phyloP scores from a whole-genome alignment of 2,329 filamentous ascomycete species.

The Zymoseptoria tritici region DNA sequence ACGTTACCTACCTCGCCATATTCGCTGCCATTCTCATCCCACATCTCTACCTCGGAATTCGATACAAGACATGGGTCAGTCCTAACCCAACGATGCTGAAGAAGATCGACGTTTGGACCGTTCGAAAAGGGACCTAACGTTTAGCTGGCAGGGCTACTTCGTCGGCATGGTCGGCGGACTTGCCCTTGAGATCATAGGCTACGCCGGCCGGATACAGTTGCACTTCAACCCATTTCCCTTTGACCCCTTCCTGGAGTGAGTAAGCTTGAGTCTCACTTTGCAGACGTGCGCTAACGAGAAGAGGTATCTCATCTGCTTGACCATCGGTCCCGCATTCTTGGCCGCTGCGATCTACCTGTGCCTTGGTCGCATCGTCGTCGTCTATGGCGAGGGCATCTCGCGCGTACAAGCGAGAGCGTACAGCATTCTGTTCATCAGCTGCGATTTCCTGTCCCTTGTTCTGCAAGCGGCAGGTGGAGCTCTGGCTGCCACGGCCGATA shows the following conservation, averaged over 20 bases:
- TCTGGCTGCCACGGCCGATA: conserved; percentile 46
- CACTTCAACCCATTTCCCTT: conserved; percentile 45
- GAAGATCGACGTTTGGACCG: background rate
- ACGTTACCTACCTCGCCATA: conserved; percentile 44
- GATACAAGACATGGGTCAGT: conserved; percentile 45
- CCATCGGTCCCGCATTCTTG: conserved; percentile 51
- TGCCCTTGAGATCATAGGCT: conserved; percentile 48
- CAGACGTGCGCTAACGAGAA: background rate
- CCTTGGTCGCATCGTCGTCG: conserved; percentile 50
- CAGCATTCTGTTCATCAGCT: conserved; percentile 52
- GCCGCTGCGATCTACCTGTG: conserved; percentile 51
- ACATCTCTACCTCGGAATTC: conserved; percentile 44
- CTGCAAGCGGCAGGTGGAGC: conserved; percentile 53
- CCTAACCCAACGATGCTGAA: too few species aligned
- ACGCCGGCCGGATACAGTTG: conserved; percentile 48
- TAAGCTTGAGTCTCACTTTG: background rate
- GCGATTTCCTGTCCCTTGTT: conserved; percentile 49
- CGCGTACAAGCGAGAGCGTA: conserved; percentile 23
- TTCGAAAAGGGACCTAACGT: background rate
- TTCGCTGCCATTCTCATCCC: conserved; percentile 43
- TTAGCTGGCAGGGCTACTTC: conserved; percentile 34
- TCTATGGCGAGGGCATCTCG: conserved; percentile 40
- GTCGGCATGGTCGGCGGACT: conserved; percentile 42
- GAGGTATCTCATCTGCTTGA: conserved; percentile 50
- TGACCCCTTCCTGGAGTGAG: conserved; percentile 46